Evolutionary conservation across 768 basidiomycete genomes (phyloP).

Genomic region (Lanmaoa pseudosensibilis): DNA sequence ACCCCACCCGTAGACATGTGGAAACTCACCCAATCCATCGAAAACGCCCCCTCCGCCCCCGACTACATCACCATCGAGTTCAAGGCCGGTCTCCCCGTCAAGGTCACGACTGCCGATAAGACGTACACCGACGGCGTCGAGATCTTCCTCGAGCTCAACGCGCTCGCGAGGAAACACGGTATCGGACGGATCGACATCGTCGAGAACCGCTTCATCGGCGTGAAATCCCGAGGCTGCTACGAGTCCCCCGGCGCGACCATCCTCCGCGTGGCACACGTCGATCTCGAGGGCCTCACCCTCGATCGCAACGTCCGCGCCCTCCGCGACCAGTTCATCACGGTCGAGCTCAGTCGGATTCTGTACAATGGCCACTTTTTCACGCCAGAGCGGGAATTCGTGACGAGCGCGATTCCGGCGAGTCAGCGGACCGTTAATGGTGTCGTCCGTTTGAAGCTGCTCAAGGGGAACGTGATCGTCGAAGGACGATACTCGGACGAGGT

Average conservation of each 20-base stretch:
- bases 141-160: constrained; percentile 88
- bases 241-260: constrained; percentile 97
- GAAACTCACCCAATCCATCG: constrained; percentile 89
- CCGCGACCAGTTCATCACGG: constrained; percentile 92
- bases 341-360: constrained; percentile 84
- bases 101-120: constrained; percentile 63
- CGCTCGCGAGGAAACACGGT: constrained; percentile 91
- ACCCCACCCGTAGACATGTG: constrained; percentile 98
- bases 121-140: constrained; percentile 90
- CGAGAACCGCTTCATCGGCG: constrained; percentile 99
- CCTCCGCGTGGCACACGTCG: constrained; percentile 91
- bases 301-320: constrained; percentile 95
- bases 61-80: constrained; percentile 87
- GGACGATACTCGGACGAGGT: constrained; percentile 89
- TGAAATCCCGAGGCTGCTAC: constrained; percentile 99
- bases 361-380: constrained; percentile 99
- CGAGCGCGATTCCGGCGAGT: constrained; percentile 85
- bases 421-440: constrained; percentile 96
- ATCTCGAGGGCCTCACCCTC: constrained; percentile 95
- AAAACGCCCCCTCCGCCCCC: constrained; percentile 75
- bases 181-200: constrained; percentile 98
- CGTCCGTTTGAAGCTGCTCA: constrained; percentile 89
- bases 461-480: constrained; percentile 93
- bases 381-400: constrained; percentile 96
- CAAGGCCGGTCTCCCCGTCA: constrained; percentile 80